Evolutionary conservation across 257 asterid genomes (phyloP).

Genomic region (Orobanche coerulescens): DNA sequence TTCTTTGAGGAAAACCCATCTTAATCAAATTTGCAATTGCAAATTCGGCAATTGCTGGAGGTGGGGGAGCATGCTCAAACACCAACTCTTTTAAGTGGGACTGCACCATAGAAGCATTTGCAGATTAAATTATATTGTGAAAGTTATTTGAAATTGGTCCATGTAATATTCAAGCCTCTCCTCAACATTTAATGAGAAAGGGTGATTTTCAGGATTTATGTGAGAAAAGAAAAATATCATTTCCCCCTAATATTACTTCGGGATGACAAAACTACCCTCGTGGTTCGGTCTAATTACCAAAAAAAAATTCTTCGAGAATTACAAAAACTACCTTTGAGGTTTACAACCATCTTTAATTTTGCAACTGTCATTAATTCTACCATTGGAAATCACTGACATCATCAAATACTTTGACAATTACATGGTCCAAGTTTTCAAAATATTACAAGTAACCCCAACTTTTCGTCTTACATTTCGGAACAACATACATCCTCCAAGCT

Average conservation of each 20-base stretch:
- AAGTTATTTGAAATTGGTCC: constrained; percentile 4
- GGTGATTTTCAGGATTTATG: background rate
- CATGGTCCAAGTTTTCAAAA: background rate
- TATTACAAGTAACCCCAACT: background rate
- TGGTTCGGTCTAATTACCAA: no score
- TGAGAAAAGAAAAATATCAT: background rate
- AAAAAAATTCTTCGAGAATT: no score
- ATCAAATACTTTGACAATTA: background rate
- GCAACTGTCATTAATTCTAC: no score
- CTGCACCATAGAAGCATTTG: constrained; percentile 39
- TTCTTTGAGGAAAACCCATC: constrained; percentile 99
- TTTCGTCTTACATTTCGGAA: background rate
- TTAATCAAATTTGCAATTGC: constrained; percentile 83
- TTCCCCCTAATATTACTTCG: background rate
- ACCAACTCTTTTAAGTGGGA: constrained; percentile 74
- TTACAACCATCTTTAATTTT: background rate
- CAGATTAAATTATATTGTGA: background rate
- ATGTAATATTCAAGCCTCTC: background rate
- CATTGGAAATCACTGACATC: background rate
- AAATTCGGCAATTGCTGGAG: constrained; percentile 98
- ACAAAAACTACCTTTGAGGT: background rate
- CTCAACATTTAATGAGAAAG: background rate
- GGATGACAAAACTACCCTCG: background rate
- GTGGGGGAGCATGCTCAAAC: constrained; percentile 93
- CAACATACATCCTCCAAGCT: background rate